Evolutionary conservation across 2,329 filamentous ascomycete species (phyloP).

Genomic region (Cercospora brassicicola): DNA sequence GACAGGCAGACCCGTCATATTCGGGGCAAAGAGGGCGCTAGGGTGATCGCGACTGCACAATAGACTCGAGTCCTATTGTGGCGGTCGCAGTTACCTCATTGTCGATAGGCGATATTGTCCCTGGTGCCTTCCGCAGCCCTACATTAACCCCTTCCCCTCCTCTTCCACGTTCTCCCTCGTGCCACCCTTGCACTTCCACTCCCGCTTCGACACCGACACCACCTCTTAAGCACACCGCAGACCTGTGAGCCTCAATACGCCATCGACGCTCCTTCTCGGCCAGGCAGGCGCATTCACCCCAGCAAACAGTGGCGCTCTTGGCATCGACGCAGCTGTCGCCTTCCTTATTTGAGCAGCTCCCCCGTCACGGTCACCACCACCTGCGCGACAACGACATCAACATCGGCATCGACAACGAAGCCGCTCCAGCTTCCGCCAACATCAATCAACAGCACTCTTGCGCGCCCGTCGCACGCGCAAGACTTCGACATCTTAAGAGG

Average conservation of each 20-base stretch:
- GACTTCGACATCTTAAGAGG: conserved; percentile 15
- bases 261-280: not conserved
- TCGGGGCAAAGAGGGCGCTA: not conserved
- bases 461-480: not conserved
- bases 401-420: conserved; percentile 4
- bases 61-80: not conserved
- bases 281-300: not conserved
- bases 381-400: conserved; percentile 5
- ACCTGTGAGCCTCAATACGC: not conserved
- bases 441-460: conserved; percentile 9
- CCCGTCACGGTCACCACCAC: not conserved
- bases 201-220: not conserved
- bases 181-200: not conserved
- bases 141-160: not conserved
- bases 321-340: not conserved
- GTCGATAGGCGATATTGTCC: not conserved
- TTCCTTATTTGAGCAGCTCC: conserved; percentile 1
- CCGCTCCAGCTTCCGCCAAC: conserved; percentile 2
- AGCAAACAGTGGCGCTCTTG: conserved; percentile 3
- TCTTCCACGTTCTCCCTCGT: not conserved
- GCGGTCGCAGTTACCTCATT: not conserved
- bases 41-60: not conserved
- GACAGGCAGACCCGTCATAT: not conserved
- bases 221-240: not conserved
- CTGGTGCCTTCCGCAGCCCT: not conserved